Conservation (phyloP, 176 grass and related monocot species). For the Eleusine coracana region DNA sequence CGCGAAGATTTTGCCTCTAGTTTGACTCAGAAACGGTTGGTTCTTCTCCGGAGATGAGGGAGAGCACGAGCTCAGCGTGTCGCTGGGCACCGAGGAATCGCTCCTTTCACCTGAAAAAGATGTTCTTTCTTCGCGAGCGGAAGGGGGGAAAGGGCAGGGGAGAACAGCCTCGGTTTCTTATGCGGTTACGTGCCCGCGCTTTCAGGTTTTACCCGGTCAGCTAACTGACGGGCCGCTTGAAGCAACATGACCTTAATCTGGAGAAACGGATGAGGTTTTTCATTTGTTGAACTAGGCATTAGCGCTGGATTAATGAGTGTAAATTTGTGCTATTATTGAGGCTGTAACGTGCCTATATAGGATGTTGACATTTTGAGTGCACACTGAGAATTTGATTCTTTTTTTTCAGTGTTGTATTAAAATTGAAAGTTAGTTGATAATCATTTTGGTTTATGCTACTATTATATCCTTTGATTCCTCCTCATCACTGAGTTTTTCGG, state of each 20-base stretch:
- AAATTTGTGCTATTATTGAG: not conserved
- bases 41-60: conserved; percentile 19
- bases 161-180: conserved; percentile 13
- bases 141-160: not conserved
- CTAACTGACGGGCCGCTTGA: not conserved
- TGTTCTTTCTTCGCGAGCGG: conserved; percentile 17
- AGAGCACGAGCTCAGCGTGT: conserved; percentile 35
- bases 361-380: not conserved
- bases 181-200: conserved; percentile 1
- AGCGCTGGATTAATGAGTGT: not conserved
- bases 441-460: not conserved
- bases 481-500: no score
- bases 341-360: not conserved
- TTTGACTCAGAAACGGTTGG: conserved; percentile 36
- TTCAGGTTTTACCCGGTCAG: conserved; percentile 23
- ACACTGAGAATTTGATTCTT: not conserved
- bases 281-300: not conserved
- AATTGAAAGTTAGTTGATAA: not conserved
- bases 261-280: not conserved
- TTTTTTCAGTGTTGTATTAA: not conserved
- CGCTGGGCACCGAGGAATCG: conserved; percentile 33
- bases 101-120: conserved; percentile 17
- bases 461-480: no score
- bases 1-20: conserved; percentile 28
- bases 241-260: not conserved